Percentiles rank a stretch among this genome's conserved stretches.
These are phyloP conservation scores for Monosporozyma servazzii DNA, from an alignment of 805 yeast species.

Conservation along the genomic window DNA sequence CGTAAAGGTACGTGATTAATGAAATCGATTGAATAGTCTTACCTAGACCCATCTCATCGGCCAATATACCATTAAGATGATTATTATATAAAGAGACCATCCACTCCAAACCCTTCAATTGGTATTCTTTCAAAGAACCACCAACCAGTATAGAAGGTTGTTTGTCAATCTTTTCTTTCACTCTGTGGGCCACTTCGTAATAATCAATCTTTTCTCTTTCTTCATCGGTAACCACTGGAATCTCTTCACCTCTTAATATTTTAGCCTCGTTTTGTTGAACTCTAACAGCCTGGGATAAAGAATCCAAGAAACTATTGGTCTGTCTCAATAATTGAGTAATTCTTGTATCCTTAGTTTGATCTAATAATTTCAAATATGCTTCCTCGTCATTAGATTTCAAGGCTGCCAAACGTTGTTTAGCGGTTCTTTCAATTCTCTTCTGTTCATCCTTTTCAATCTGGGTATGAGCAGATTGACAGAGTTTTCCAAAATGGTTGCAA, in stretches of 20 bases:
- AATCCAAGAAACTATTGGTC: slow-evolving; percentile 83
- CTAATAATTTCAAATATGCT: slow-evolving; percentile 86
- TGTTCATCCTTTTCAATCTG: slow-evolving; percentile 79
- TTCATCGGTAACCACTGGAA: slow-evolving; percentile 19
- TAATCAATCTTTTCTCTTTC: slow-evolving; percentile 71
- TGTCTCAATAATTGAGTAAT: slow-evolving; percentile 88
- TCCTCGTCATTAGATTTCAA: slow-evolving; percentile 95
- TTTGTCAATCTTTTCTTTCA: slow-evolving; percentile 65
- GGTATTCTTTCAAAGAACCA: slow-evolving; percentile 88
- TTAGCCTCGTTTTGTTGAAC: slow-evolving; percentile 73
- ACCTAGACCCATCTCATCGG: slow-evolving; percentile 98
- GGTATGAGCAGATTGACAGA: slow-evolving; percentile 19
- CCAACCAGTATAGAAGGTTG: slow-evolving; percentile 86
- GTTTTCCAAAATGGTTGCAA: slow-evolving; percentile 24
- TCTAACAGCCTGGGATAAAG: slow-evolving; percentile 83
- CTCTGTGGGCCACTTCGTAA: slow-evolving; percentile 84
- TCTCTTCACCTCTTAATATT: slow-evolving; percentile 14
- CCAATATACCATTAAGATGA: slow-evolving; percentile 89
- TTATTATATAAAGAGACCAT: slow-evolving; percentile 93
- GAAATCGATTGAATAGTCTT: slow-evolving; percentile 94
- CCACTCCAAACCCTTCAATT: slow-evolving; percentile 92
- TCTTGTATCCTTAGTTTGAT: slow-evolving; percentile 95
- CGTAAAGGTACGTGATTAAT: slow-evolving; percentile 72
- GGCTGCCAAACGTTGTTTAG: slow-evolving; percentile 95
- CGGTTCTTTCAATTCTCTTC: slow-evolving; percentile 78